Base-by-base conservation (phyloP, 768 basidiomycete species). In the Crucibulum laeve region DNA sequence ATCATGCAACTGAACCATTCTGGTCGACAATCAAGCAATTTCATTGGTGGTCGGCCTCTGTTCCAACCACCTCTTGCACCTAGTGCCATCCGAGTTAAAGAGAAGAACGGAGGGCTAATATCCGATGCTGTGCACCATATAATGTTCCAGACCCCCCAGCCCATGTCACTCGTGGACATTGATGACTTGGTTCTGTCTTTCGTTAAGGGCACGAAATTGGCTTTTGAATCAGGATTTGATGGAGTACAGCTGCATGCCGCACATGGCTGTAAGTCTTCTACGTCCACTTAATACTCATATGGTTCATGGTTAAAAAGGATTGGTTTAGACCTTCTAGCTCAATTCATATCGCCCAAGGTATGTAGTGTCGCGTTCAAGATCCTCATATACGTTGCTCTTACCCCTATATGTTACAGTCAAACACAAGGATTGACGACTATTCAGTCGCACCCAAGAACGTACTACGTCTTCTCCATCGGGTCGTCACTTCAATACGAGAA, bases 1-100 rank as follows among this genome's bases (percentile, higher is more conserved):
- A 70, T 97, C 44, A 76, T 94, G 72, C 94, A 97, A 55, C 65
- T 97, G 37, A 88, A 74, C 36, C 94, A 97, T 55, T 59, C 71
- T 4, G 88, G 94, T 4, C 77, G 93, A 5, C 94, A 97, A 61
- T 91, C 91, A 2, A 65, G 80, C 6, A 84, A 84, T 44, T 44
- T 91, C 35, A 49, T 89, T 19, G 81, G 84, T 14, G 87, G 86
- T 19, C 77, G 91, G n/a, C 50, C 52, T 13, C 71, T 77, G 0
- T 82, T 82, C 51, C 57, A 64, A 4, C 59, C 75, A 4, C 84
- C 93, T 1, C 57, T 87, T 4, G 88, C 82, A 0, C 89, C 92
- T 0, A 91, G 87, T 53, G 50, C 84, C 5, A 47, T 87, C 36
- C 66, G 69, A 8, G 51, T 87, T 22, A 73, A 75, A 14, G 55